Percentiles rank a stretch among this genome's conserved stretches.
These are phyloP conservation scores for Starmerella geochares DNA, from an alignment of 805 yeast genomes.

Conservation along the genomic window DNA sequence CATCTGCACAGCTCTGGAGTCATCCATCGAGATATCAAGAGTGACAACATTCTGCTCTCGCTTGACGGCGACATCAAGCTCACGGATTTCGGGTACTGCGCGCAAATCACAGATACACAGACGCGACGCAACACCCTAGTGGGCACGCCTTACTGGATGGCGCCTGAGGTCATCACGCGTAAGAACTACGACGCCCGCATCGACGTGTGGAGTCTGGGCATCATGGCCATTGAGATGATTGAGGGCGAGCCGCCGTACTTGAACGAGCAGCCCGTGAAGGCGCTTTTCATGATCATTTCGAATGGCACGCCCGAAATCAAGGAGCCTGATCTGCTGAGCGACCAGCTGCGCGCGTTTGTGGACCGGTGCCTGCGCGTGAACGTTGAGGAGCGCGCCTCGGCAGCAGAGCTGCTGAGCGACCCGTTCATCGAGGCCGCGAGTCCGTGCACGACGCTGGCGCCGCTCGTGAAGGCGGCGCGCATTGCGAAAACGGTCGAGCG, in stretches of 20 bases:
- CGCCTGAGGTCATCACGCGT: slow-evolving; percentile 93
- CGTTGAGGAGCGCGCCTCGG: slow-evolving; percentile 68
- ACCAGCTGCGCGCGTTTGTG: slow-evolving; percentile 57
- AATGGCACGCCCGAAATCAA: slow-evolving; percentile 92
- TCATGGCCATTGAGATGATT: slow-evolving; percentile 97
- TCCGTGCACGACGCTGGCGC: slow-evolving; percentile 29
- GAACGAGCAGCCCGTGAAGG: slow-evolving; percentile 90
- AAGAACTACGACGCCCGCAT: slow-evolving; percentile 95
- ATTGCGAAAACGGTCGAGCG: slow-evolving; percentile 26
- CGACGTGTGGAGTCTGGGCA: slow-evolving; percentile 96
- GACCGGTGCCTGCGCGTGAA: slow-evolving; percentile 73
- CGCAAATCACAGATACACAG: slow-evolving; percentile 72
- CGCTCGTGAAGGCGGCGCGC: slow-evolving; percentile 30
- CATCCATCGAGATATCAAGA: slow-evolving; percentile 90
- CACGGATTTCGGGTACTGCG: slow-evolving; percentile 96
- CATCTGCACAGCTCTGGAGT: slow-evolving; percentile 87
- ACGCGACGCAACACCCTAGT: slow-evolving; percentile 95
- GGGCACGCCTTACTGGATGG: slow-evolving; percentile 99
- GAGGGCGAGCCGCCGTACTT: slow-evolving; percentile 98
- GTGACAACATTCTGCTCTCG: slow-evolving; percentile 80
- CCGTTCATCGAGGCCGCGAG: slow-evolving; percentile 39
- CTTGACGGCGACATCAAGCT: slow-evolving; percentile 81
- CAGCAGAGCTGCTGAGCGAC: slow-evolving; percentile 59
- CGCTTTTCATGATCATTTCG: slow-evolving; percentile 86
- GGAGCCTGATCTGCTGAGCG: slow-evolving; percentile 70